Evolutionary conservation across 495 filamentous ascomycete species (phyloP).

Genomic region (Talaromyces nanjingensis): DNA sequence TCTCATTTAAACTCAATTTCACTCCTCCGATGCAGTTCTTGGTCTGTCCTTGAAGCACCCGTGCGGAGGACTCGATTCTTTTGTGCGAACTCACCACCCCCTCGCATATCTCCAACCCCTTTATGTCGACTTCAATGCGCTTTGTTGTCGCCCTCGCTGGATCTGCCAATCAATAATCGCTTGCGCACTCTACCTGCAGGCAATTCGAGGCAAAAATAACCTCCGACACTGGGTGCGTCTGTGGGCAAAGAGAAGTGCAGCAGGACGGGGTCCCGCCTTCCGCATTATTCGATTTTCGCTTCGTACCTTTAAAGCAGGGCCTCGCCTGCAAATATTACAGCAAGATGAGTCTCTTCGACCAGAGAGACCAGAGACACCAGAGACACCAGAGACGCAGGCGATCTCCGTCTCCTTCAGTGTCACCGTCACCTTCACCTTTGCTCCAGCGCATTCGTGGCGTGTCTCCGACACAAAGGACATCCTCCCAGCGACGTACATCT

Average conservation of each 20-base stretch:
- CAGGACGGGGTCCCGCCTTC: slow-evolving; percentile 6
- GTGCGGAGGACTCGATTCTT: not conserved
- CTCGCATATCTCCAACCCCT: not conserved
- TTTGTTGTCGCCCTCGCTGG: not conserved
- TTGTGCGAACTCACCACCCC: not conserved
- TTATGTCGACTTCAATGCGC: not conserved
- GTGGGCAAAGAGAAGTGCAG: not conserved
- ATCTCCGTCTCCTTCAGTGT: not conserved
- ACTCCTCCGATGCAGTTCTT: not conserved
- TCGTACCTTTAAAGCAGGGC: not conserved
- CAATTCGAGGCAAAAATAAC: not conserved
- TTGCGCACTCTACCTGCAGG: not conserved
- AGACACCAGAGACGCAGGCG: not conserved
- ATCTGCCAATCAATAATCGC: slow-evolving; percentile 7
- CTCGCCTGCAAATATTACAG: not conserved
- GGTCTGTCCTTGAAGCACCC: not conserved
- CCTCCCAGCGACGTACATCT: slow-evolving; percentile 2
- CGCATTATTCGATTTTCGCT: not conserved
- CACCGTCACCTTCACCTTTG: slow-evolving; percentile 3
- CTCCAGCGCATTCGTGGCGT: slow-evolving; percentile 6
- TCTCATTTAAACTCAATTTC: not conserved
- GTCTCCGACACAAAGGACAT: slow-evolving; percentile 7
- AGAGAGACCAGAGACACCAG: not conserved
- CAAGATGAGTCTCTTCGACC: slow-evolving; percentile 8
- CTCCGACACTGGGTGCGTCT: slow-evolving; percentile 3